A percentile compares a stretch with the other conserved stretches of the same genome.
Evolutionary conservation across 2,329 filamentous ascomycete species (phyloP).

Genomic region (Cladosporium cucumerinum): DNA sequence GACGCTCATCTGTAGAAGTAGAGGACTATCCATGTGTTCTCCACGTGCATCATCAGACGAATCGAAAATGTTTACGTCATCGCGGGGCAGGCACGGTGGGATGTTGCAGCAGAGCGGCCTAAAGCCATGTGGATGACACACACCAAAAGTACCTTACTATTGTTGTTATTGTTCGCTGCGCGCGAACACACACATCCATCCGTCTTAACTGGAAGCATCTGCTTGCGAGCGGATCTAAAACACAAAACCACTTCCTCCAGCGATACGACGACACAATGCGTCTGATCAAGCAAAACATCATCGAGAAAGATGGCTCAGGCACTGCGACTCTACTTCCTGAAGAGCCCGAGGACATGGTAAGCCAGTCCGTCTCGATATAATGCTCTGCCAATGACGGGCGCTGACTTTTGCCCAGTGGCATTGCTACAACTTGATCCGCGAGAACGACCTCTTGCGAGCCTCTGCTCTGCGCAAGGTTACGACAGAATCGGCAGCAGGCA

Average conservation of each 20-base stretch:
- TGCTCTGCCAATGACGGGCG: slow-evolving; percentile 2
- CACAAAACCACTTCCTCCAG: neutral
- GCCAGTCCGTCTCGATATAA: slow-evolving; percentile 18
- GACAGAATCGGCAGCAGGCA: slow-evolving; percentile 59
- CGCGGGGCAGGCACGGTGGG: neutral
- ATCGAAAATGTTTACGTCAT: slow-evolving; percentile 3
- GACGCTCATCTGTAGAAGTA: neutral
- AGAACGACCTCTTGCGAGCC: slow-evolving; percentile 62
- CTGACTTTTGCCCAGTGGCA: slow-evolving; percentile 56
- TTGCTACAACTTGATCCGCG: slow-evolving; percentile 68
- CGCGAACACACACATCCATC: neutral
- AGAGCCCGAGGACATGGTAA: slow-evolving; percentile 72
- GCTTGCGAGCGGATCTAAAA: neutral
- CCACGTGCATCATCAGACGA: neutral
- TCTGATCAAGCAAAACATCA: slow-evolving; percentile 64
- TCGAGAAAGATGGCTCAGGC: slow-evolving; percentile 61
- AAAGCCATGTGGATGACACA: slow-evolving; percentile 11
- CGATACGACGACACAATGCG: slow-evolving; percentile 50
- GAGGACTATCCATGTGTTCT: neutral
- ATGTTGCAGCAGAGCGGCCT: slow-evolving; percentile 5
- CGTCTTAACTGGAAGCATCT: neutral
- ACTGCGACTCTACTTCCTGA: slow-evolving; percentile 65
- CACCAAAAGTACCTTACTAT: neutral
- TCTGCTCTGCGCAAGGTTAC: slow-evolving; percentile 64
- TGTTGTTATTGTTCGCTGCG: neutral